Evolutionary conservation across 805 yeast species (phyloP).

Genomic region (Zygotorulaspora sp.): DNA sequence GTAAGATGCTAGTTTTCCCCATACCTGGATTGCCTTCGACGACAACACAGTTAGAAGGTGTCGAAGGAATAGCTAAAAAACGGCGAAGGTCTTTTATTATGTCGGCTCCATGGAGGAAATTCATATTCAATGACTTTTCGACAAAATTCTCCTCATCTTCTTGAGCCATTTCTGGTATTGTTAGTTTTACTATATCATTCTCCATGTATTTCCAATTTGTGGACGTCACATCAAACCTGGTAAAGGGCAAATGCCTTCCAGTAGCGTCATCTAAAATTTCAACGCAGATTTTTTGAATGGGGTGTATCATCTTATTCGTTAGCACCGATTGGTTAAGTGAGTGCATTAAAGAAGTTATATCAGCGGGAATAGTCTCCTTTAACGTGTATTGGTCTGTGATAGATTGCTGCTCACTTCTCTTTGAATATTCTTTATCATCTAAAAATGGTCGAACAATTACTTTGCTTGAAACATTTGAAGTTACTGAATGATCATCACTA

Average conservation of each 20-base stretch:
- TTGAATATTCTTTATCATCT: conserved; percentile 4
- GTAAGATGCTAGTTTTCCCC: conserved; percentile 65
- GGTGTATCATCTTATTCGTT: conserved; percentile 17
- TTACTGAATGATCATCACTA: neutral
- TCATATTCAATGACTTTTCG: neutral
- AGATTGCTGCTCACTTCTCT: conserved; percentile 2
- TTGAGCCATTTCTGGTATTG: conserved; percentile 1
- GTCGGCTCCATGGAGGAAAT: conserved; percentile 2
- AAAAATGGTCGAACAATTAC: conserved; percentile 7
- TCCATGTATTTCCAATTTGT: conserved; percentile 8
- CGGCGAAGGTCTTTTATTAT: conserved; percentile 2
- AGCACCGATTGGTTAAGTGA: conserved; percentile 10
- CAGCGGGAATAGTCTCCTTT: conserved; percentile 3
- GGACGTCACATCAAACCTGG: conserved; percentile 1
- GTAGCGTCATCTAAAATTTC: conserved; percentile 15
- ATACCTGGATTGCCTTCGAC: conserved; percentile 74
- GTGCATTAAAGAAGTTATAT: conserved; percentile 7
- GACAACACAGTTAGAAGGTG: conserved; percentile 45
- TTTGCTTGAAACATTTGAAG: neutral
- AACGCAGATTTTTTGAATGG: conserved; percentile 9
- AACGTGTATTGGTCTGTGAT: neutral
- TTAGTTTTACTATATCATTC: conserved; percentile 1
- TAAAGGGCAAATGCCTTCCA: conserved; percentile 13
- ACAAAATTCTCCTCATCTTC: conserved; percentile 1
- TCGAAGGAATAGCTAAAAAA: conserved; percentile 19